These are phyloP conservation scores for Xerocomus spinulosus DNA, from an alignment of 768 basidiomycete species.

Conservation along the genomic window DNA sequence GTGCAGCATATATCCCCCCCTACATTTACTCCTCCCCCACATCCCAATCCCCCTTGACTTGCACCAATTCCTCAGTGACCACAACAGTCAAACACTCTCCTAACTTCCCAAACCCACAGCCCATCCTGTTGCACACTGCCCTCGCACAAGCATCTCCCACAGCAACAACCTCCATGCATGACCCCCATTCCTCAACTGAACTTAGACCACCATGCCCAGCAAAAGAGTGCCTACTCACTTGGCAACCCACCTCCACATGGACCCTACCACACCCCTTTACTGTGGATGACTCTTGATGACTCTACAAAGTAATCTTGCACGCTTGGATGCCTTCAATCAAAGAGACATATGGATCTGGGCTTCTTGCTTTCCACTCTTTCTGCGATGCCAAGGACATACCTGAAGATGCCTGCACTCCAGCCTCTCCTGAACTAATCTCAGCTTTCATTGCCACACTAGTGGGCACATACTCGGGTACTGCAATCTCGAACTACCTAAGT, in stretches of 20 bases:
- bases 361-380: constrained; percentile 37
- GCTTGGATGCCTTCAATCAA: background rate
- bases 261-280: too few species aligned
- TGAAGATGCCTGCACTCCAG: constrained; percentile 9
- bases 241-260: too few species aligned
- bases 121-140: background rate
- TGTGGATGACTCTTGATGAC: too few species aligned
- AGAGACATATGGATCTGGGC: constrained; percentile 37
- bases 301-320: background rate
- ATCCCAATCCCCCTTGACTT: background rate
- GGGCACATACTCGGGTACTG: constrained; percentile 6
- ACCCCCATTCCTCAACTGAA: too few species aligned
- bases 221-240: too few species aligned
- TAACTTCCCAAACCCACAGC: background rate
- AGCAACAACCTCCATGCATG: too few species aligned
- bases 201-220: too few species aligned
- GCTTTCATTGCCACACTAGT: constrained; percentile 6
- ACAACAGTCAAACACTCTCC: too few species aligned
- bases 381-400: constrained; percentile 21
- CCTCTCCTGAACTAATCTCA: background rate
- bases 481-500: constrained; percentile 13
- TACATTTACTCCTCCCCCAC: background rate
- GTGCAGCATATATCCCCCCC: background rate
- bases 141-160: background rate
- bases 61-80: too few species aligned